These are phyloP conservation scores for Hyaloscypha bicolor DNA, from an alignment of 495 filamentous ascomycete genomes.

Conservation along the genomic window DNA sequence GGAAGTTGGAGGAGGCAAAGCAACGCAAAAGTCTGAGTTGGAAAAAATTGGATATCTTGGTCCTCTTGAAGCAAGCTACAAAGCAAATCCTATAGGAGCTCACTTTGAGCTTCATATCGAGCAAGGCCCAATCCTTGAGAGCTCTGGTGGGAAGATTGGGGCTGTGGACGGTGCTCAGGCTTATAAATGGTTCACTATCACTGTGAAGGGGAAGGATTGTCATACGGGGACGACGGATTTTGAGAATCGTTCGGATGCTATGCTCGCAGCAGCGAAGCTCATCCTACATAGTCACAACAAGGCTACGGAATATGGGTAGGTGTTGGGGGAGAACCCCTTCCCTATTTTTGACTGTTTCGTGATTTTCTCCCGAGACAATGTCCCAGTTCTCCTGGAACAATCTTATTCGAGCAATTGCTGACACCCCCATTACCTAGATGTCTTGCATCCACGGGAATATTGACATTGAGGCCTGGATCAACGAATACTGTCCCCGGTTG, in stretches of 20 bases:
- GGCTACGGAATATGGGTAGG: conserved; percentile 47
- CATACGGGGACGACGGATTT: conserved; percentile 81
- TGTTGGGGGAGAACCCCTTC: no score
- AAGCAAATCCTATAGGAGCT: conserved; percentile 69
- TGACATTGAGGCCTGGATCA: conserved; percentile 65
- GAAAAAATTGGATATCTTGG: conserved; percentile 74
- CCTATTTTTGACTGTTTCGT: no score
- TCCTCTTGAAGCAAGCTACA: conserved; percentile 54
- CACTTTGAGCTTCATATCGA: conserved; percentile 88
- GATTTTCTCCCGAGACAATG: no score
- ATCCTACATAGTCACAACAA: conserved; percentile 67
- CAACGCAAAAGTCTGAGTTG: conserved; percentile 69
- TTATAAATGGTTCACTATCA: conserved; percentile 72
- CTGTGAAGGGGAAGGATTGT: conserved; percentile 64
- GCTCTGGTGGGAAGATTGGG: conserved; percentile 62
- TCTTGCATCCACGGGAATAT: conserved; percentile 71
- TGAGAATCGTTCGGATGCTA: conserved; percentile 58
- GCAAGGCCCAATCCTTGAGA: conserved; percentile 63
- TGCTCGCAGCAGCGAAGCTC: conserved; percentile 68
- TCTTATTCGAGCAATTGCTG: no score
- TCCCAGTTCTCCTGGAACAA: no score
- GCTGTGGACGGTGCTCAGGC: conserved; percentile 71
- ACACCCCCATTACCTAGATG: conserved; percentile 34
- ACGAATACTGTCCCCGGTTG: conserved; percentile 76
- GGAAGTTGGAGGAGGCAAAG: conserved; percentile 52